Base-by-base conservation (phyloP, 1,139 yeast species). In the Groenewaldozyma sp. region DNA sequence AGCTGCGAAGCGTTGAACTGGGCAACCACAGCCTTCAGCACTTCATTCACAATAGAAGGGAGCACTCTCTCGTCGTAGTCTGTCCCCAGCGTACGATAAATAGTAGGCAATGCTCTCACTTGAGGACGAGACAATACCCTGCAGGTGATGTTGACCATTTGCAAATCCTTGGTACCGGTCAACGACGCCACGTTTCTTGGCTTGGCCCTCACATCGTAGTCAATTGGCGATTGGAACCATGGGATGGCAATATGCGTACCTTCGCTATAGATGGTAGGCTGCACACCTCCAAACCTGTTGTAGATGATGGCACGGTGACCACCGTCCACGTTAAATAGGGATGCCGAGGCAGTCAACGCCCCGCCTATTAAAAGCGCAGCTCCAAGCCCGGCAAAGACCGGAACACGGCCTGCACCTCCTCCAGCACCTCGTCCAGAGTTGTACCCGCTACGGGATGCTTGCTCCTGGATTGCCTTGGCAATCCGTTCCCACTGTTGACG, bases 61-160 rank as follows among this genome's bases (percentile, higher is more conserved):
- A 91, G 73, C 31, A 91, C 95, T 53, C 95, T 78, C 65, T 91
- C 97, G 62, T 91, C 99, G 62, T 88, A 91, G 61, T 91, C 97
- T 38, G 70, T 70, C 36, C 99, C 99, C 52, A 91, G 70, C 2
- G 98, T 91, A 58, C 97, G 76, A 68, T 76, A 91, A 49, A 91
- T 83, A 17, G 73, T 71, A 21, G 97, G 95, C 53, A 91, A 71
- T 41, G 86, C 77, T 41, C 65, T 63, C 27, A 86, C 73, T 42
- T 84, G 81, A 1, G 99, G 99, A 60, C 88, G 78, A 44, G 94
- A 82, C 54, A 91, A 73, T 26, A 91, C 98, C 68, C 99, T 81
- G 64, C 99, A 91, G 17, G 97, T 88, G 55, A 91, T 91, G 65
- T 88, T 93, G 40, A 91, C 99, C 99, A 91, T 91, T 67, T 91